A percentile compares a stretch with the other conserved stretches of the same genome.
phyloP scores from a whole-genome alignment of 2,329 filamentous ascomycete species.

The Massarina eburnea region DNA sequence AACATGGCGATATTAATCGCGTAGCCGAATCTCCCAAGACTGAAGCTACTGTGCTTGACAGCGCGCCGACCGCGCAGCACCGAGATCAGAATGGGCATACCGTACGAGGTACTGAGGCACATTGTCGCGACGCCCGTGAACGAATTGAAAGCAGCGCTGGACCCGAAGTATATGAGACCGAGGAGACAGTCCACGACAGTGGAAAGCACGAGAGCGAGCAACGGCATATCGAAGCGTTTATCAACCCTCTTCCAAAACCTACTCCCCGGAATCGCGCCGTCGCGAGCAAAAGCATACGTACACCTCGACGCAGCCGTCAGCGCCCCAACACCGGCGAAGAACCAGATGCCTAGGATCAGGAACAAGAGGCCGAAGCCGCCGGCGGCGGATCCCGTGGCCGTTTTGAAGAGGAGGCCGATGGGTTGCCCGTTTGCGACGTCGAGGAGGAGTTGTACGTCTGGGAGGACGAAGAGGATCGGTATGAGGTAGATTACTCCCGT shows the following conservation, averaged over 20 bases:
- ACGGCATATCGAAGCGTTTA: conserved; percentile 66
- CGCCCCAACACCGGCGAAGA: conserved; percentile 75
- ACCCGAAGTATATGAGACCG: conserved; percentile 78
- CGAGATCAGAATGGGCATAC: conserved; percentile 72
- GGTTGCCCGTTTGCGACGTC: conserved; percentile 71
- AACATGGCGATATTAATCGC: conserved; percentile 68
- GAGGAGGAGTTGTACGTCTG: conserved; percentile 65
- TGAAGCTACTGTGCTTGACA: conserved; percentile 67
- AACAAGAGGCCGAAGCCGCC: conserved; percentile 77
- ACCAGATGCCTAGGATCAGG: conserved; percentile 72
- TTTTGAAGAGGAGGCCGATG: conserved; percentile 75
- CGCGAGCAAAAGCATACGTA: conserved; percentile 75
- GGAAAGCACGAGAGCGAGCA: conserved; percentile 69
- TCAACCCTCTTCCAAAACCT: conserved; percentile 68
- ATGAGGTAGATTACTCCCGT: conserved; percentile 70
- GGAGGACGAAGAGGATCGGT: conserved; percentile 74
- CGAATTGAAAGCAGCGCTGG: conserved; percentile 73
- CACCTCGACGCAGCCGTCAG: conserved; percentile 73
- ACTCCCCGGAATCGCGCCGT: conserved; percentile 73
- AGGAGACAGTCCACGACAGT: conserved; percentile 69
- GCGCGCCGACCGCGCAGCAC: conserved; percentile 66
- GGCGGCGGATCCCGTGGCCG: conserved; percentile 68
- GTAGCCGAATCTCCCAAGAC: conserved; percentile 69
- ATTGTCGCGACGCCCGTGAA: conserved; percentile 82
- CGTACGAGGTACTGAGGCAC: conserved; percentile 74